phyloP scores from a whole-genome alignment of 495 filamentous ascomycete species.

The Xylaria palmicola region DNA sequence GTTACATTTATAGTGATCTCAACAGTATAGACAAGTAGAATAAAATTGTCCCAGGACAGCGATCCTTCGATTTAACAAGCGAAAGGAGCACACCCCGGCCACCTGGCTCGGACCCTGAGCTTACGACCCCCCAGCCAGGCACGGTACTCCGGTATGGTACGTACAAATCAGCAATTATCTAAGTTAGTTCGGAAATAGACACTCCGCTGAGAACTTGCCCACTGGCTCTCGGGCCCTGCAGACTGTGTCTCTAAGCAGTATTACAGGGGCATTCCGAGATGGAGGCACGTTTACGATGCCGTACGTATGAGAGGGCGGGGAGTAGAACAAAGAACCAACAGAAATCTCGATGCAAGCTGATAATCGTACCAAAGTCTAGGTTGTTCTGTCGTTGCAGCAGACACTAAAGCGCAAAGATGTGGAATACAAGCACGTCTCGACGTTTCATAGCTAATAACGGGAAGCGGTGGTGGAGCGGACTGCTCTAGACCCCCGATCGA shows the following conservation, averaged over 20 bases:
- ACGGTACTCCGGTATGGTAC: no score
- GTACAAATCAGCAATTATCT: not conserved
- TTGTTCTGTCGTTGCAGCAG: not conserved
- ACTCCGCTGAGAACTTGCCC: not conserved
- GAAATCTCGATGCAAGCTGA: not conserved
- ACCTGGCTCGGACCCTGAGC: not conserved
- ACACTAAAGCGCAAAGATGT: not conserved
- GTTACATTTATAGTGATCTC: no score
- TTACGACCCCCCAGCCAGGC: not conserved
- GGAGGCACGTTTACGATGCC: not conserved
- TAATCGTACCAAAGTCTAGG: not conserved
- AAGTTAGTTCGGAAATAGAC: not conserved
- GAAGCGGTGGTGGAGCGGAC: not conserved
- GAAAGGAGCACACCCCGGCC: not conserved
- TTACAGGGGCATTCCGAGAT: not conserved
- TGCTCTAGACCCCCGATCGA: slow-evolving; percentile 1
- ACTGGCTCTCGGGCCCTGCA: not conserved
- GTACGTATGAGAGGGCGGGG: no score
- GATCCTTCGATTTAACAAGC: not conserved
- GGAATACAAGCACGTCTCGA: not conserved
- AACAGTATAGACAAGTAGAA: not conserved
- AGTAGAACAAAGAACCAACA: not conserved
- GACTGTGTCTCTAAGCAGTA: not conserved
- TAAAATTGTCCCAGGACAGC: not conserved
- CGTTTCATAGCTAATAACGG: slow-evolving; percentile 5